Percentiles rank a stretch among this genome's conserved stretches.
Evolutionary conservation across 768 basidiomycete genomes (phyloP).

Genomic region (Tephrocybe sp.): DNA sequence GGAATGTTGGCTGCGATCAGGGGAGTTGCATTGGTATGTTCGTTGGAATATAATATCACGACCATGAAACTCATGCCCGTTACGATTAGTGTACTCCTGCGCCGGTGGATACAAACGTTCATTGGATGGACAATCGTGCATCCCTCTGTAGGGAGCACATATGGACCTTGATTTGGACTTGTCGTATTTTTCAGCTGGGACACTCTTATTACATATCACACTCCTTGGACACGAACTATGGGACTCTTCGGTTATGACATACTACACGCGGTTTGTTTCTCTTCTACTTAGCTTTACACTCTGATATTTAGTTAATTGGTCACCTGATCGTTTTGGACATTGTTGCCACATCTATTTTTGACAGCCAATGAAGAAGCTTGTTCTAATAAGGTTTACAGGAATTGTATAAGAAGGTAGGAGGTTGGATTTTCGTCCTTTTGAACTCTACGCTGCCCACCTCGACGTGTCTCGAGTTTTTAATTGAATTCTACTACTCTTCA

Average conservation of each 20-base stretch:
- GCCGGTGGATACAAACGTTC: slow-evolving; percentile 45
- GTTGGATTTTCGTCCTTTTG: slow-evolving; percentile 1
- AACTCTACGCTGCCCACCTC: slow-evolving; percentile 14
- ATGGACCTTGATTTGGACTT: slow-evolving; percentile 13
- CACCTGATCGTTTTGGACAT: slow-evolving; percentile 8
- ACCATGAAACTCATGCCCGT: background rate
- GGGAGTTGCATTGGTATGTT: slow-evolving; percentile 54
- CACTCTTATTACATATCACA: slow-evolving; percentile 2
- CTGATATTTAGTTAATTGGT: slow-evolving; percentile 1
- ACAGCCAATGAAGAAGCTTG: slow-evolving; percentile 19
- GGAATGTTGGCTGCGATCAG: slow-evolving; percentile 69
- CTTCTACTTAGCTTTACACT: background rate
- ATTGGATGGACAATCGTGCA: slow-evolving; percentile 43
- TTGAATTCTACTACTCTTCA: slow-evolving; percentile 11
- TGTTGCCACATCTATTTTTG: slow-evolving; percentile 9
- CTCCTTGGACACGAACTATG: slow-evolving; percentile 4
- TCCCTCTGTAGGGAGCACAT: slow-evolving; percentile 25
- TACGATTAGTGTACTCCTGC: slow-evolving; percentile 47
- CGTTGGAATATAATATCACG: slow-evolving; percentile 20
- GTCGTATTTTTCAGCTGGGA: background rate
- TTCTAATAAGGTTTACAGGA: slow-evolving; percentile 18
- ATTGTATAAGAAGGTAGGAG: slow-evolving; percentile 13
- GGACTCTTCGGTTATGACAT: background rate
- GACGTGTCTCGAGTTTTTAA: slow-evolving; percentile 12
- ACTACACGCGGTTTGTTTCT: background rate